These are phyloP conservation scores for Botryotinia globosa DNA, from an alignment of 2,329 filamentous ascomycete genomes.

Conservation along the genomic window DNA sequence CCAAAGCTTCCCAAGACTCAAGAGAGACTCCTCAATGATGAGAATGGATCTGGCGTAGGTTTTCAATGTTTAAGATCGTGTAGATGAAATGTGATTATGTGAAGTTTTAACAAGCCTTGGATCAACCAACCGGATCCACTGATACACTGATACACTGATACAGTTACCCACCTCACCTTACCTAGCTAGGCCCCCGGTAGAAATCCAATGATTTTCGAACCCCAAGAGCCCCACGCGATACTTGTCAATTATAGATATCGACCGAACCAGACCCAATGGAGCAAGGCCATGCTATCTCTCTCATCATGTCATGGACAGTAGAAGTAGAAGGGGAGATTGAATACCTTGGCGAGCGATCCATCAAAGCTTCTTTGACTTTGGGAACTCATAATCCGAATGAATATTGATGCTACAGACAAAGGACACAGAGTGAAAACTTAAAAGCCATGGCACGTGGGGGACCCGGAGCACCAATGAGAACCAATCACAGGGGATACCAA, in stretches of 20 bases:
- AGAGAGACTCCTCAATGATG: neutral
- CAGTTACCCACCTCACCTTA: too few relatives aligned
- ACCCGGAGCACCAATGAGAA: too few relatives aligned
- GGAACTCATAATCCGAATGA: too few relatives aligned
- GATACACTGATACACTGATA: neutral
- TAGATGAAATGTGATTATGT: neutral
- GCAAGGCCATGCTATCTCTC: neutral
- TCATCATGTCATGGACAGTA: neutral
- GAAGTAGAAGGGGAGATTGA: too few relatives aligned
- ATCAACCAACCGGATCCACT: neutral
- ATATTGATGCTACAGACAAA: too few relatives aligned
- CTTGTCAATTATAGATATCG: conserved; percentile 4
- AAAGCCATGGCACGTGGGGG: neutral
- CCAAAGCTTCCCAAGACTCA: neutral
- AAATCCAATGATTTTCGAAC: neutral
- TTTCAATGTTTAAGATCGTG: neutral
- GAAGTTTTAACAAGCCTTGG: neutral
- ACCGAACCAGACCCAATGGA: neutral
- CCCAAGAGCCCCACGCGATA: neutral
- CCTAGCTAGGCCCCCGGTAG: neutral
- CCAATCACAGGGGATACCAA: neutral
- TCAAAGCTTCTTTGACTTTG: neutral
- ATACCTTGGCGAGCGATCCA: neutral
- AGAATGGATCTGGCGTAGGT: neutral
- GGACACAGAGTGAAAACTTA: too few relatives aligned